These are phyloP conservation scores for Linnemannia elongata DNA, from an alignment of 192 early-diverging fungal species.

Conservation along the genomic window DNA sequence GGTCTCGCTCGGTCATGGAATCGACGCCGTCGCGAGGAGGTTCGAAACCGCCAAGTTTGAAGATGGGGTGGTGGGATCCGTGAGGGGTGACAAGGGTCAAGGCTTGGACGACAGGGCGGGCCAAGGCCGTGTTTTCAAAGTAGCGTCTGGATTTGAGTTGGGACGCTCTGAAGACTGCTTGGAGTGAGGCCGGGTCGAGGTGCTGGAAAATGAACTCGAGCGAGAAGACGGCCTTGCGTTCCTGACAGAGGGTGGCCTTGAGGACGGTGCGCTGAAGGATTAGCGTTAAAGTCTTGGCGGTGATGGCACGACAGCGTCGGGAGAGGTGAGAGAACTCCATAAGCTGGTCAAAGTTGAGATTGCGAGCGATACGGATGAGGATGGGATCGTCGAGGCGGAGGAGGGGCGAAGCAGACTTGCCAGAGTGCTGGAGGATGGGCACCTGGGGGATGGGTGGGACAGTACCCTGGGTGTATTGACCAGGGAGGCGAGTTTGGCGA, in stretches of 20 bases:
- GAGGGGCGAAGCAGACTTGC: slow-evolving; percentile 41
- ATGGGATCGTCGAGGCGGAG: slow-evolving; percentile 46
- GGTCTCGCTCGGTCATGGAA: slow-evolving; percentile 37
- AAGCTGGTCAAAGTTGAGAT: slow-evolving; percentile 31
- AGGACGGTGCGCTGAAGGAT: slow-evolving; percentile 48
- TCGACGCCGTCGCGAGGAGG: slow-evolving; percentile 16
- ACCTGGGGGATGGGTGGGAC: slow-evolving; percentile 45
- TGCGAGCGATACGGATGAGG: slow-evolving; percentile 44
- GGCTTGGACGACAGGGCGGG: slow-evolving; percentile 52
- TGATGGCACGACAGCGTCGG: slow-evolving; percentile 47
- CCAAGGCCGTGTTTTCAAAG: slow-evolving; percentile 54
- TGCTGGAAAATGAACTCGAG: slow-evolving; percentile 58
- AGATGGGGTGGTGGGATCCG: slow-evolving; percentile 49
- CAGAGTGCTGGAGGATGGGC: slow-evolving; percentile 49
- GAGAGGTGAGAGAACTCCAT: slow-evolving; percentile 48
- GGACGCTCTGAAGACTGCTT: slow-evolving; percentile 52
- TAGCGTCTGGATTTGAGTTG: slow-evolving; percentile 52
- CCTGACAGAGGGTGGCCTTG: slow-evolving; percentile 55
- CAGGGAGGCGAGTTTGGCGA: slow-evolving; percentile 26
- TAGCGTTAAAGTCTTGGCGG: slow-evolving; percentile 50
- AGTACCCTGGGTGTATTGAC: slow-evolving; percentile 46
- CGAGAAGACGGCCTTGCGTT: slow-evolving; percentile 55
- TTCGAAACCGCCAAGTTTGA: slow-evolving; percentile 43
- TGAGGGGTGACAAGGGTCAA: slow-evolving; percentile 46
- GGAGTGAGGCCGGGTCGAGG: slow-evolving; percentile 47